A percentile compares a stretch with the other conserved stretches of the same genome.
These are phyloP conservation scores for Fraxinus floribunda DNA, from an alignment of 305 asterid species.

Conservation along the genomic window DNA sequence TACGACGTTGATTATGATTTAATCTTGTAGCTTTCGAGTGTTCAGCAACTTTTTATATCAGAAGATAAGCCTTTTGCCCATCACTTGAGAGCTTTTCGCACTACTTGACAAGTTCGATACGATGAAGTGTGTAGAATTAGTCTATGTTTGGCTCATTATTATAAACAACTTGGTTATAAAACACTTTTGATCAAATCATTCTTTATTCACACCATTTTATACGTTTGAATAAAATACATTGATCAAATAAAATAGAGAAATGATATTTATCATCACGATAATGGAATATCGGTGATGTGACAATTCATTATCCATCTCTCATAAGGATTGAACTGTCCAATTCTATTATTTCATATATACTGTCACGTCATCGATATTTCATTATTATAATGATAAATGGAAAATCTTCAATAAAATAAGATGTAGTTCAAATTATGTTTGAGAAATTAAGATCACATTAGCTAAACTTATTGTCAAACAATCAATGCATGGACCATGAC, in stretches of 20 bases:
- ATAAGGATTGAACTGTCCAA: no score
- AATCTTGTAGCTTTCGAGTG: background rate
- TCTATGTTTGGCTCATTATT: no score
- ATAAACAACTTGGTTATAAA: background rate
- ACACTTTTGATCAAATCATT: background rate
- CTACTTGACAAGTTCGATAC: background rate
- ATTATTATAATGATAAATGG: no score
- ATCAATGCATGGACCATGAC: background rate
- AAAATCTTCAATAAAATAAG: background rate
- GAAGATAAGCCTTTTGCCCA: conserved; percentile 18
- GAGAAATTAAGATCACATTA: background rate
- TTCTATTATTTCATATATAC: no score
- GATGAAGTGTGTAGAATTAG: background rate
- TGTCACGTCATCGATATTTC: no score
- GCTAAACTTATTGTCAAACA: background rate
- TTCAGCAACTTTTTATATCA: background rate
- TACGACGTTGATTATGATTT: conserved; percentile 1
- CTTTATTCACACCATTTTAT: background rate
- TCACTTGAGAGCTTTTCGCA: background rate
- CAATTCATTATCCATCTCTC: no score
- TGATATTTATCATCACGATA: no score
- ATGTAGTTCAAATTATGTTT: background rate
- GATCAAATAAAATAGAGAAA: no score
- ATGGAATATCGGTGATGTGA: no score
- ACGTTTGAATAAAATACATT: background rate